phyloP scores from a whole-genome alignment of 176 grass and related monocot genomes.

The Cocos nucifera region DNA sequence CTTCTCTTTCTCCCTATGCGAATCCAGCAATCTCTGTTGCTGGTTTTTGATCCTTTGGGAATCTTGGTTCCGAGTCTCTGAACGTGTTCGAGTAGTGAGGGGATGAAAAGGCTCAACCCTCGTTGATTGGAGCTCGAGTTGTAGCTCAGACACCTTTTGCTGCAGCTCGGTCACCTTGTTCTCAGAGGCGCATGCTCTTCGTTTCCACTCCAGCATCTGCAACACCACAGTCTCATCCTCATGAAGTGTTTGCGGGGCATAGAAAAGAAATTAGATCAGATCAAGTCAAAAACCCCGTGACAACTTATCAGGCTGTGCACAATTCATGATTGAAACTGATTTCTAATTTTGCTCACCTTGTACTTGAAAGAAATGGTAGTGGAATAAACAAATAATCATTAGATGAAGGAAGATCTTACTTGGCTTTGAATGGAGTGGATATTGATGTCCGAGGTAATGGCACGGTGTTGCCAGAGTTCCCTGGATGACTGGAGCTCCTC shows the following conservation, averaged over 20 bases:
- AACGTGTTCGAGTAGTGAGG: constrained; percentile 19
- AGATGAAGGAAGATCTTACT: constrained; percentile 31
- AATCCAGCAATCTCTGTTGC: constrained; percentile 19
- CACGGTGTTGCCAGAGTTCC: constrained; percentile 61
- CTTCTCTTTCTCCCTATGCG: constrained; percentile 62
- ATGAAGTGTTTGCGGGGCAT: too few species aligned
- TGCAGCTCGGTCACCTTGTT: constrained; percentile 39
- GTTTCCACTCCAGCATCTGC: constrained; percentile 81
- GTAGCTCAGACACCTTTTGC: constrained; percentile 47
- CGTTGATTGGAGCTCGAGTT: constrained; percentile 48
- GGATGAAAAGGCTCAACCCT: constrained; percentile 26
- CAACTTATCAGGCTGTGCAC: too few species aligned
- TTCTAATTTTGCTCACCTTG: too few species aligned
- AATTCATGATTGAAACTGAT: too few species aligned
- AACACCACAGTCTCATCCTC: neutral
- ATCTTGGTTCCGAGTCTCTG: constrained; percentile 36
- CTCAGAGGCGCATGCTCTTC: constrained; percentile 37
- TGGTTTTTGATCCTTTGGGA: constrained; percentile 21
- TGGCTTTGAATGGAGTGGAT: constrained; percentile 59
- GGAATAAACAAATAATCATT: too few species aligned
- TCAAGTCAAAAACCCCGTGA: too few species aligned
- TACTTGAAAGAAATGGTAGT: too few species aligned
- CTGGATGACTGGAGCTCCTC: constrained; percentile 68
- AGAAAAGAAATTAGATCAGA: too few species aligned
- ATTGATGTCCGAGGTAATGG: constrained; percentile 60